Base-by-base conservation (phyloP, 2,329 filamentous ascomycete genomes). In the Neopestalotiopsis sp. region DNA sequence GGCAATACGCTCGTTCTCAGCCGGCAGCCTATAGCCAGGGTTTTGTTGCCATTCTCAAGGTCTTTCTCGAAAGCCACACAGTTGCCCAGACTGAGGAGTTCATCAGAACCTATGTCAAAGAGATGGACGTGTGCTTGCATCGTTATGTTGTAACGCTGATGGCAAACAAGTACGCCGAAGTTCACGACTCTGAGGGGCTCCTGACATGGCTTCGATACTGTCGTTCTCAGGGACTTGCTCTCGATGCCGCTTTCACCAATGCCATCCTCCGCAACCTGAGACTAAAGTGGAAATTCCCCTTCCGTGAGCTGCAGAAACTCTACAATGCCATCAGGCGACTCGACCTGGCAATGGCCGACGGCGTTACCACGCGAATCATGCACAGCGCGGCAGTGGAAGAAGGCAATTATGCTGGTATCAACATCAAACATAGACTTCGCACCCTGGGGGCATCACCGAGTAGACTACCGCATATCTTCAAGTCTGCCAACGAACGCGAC, bases 171-270 rank as follows among this genome's bases (percentile, higher is more conserved):
- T 85, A 84, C 70, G 83, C 78, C 13, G 76, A 77, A 28, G 74
- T 78, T 34, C 81, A 78, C 30, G 82, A 86, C 59, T 72, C 78
- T 40, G 57, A 73, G 12, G 78, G 81, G 1, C 79, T 86, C 66
- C 69, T 81, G 4, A 73, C 71, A 6, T 86, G 84, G 84, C 73
- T 86, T 20, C 70, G 73, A 40, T 80, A 80, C 69, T 85, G 82
- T 74, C 74, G 73, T 42, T 65, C 68, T 10, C 71, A 76, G 7
- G 82, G 80, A 4, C 82, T 83, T 59, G 73, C 75, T 1, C 70
- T 81, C 14, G 78, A 82, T 63, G 74, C 78, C 1, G 74, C 74
- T 4, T 82, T 85, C 67, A 79, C 76, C 72, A 82, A 81, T 58
- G 75, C 81, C 4, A 77, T 85, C 45, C 75, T 86, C 14, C 69